These are phyloP conservation scores for Bipolaris zeicola DNA, from an alignment of 2,329 filamentous ascomycete genomes.

Conservation along the genomic window DNA sequence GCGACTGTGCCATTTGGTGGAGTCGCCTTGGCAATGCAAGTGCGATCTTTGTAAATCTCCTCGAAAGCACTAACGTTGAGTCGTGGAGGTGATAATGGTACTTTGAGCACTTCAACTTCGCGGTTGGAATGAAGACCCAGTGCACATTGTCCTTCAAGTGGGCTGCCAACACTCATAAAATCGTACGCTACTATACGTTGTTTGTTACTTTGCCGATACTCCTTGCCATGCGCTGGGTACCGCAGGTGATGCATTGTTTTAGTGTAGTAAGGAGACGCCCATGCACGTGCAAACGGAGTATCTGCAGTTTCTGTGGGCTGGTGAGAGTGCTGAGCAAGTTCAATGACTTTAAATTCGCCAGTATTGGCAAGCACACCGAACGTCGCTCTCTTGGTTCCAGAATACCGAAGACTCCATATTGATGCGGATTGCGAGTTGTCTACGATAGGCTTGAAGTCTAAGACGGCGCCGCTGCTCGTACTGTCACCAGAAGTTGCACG, in stretches of 20 bases:
- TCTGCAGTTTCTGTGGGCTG: slow-evolving; percentile 30
- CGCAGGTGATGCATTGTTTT: slow-evolving; percentile 51
- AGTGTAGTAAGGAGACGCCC: slow-evolving; percentile 53
- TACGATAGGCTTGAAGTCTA: slow-evolving; percentile 63
- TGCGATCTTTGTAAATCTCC: slow-evolving; percentile 49
- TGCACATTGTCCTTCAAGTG: slow-evolving; percentile 56
- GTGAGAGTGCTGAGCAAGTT: slow-evolving; percentile 59
- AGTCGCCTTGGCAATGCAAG: slow-evolving; percentile 39
- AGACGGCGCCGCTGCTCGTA: slow-evolving; percentile 60
- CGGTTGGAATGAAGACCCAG: slow-evolving; percentile 60
- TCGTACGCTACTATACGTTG: slow-evolving; percentile 64
- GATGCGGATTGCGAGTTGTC: slow-evolving; percentile 55
- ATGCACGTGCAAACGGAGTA: slow-evolving; percentile 36
- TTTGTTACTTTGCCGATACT: slow-evolving; percentile 52
- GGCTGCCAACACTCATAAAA: slow-evolving; percentile 58
- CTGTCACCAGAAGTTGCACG: slow-evolving; percentile 50
- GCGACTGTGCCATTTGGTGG: slow-evolving; percentile 37
- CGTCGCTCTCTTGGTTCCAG: slow-evolving; percentile 61
- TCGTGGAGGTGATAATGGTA: slow-evolving; percentile 51
- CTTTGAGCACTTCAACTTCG: slow-evolving; percentile 56
- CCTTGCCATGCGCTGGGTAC: slow-evolving; percentile 54
- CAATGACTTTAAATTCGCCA: slow-evolving; percentile 63
- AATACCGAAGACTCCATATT: slow-evolving; percentile 68
- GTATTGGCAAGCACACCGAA: slow-evolving; percentile 64
- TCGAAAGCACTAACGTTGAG: slow-evolving; percentile 53